Evolutionary conservation across 1,284 basidiomycete species (phyloP), one percentile per base, ranked within the genome.

Genomic region (Boletus semigastroideus): DNA sequence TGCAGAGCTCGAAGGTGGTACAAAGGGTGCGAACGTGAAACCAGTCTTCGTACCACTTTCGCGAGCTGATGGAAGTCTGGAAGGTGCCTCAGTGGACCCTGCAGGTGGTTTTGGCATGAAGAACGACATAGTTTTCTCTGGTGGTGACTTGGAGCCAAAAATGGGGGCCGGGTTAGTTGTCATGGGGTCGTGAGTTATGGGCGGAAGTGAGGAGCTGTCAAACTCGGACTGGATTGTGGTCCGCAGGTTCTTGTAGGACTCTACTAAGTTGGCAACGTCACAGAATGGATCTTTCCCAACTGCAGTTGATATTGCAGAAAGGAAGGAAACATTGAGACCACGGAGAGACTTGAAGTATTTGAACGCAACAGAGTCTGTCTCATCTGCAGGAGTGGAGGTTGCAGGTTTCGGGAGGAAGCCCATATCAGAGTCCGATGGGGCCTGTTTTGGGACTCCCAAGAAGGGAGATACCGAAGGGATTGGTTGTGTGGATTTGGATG

Each of bases 291-390:
- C 90, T 10, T 78, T 72, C 28, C 89, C 83, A 19, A 92, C 69
- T 5, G 81, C 78, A 47, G 80, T 78, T 13, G 80, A 76, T 42
- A 93, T 70, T 30, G 83, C 79, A 5, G 80, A 73, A 30, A 90
- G 63, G 60, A 94, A 76, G 0, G 90, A 87, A 19, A 81, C 70
- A 64, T 95, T 95, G 42, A 95, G 77, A 12, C 92, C 92, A 17
- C 92, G 85, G 17, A 95, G 75, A 8, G 84, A 81, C 36, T 77
- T 83, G 71, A 84, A 92, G 69, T 91, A 94, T 39, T 77, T 72
- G 4, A 76, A 56, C 16, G 74, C 74, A 19, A 73, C 70, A 28
- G 72, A 65, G 20, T 72, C 66, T 33, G 69, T 63, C 14, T 68
- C 65, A n/a, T 64, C 63, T 38, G 57, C 44, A 6, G 53, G 37